phyloP scores from a whole-genome alignment of 2,329 filamentous ascomycete genomes.

The Cyclaneusma minus region DNA sequence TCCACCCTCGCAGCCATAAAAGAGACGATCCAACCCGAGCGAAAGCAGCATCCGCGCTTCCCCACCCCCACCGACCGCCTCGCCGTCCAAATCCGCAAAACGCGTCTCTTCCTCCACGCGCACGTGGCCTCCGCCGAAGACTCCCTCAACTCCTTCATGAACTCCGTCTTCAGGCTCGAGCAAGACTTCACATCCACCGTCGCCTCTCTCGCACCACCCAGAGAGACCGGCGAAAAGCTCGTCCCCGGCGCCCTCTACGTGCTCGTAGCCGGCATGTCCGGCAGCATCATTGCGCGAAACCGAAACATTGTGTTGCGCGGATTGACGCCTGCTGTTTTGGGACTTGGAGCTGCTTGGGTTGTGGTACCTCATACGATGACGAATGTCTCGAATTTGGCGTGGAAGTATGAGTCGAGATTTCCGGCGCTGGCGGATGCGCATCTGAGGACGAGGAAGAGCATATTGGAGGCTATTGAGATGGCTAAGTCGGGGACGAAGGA shows the following conservation, averaged over 20 bases:
- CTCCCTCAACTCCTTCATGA: constrained; percentile 68
- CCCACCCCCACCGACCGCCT: constrained; percentile 84
- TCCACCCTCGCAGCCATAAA: constrained; percentile 12
- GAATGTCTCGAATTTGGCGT: constrained; percentile 74
- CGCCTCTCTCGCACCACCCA: constrained; percentile 72
- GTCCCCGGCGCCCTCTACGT: constrained; percentile 88
- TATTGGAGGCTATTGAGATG: constrained; percentile 51
- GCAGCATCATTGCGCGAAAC: constrained; percentile 79
- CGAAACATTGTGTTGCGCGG: constrained; percentile 71
- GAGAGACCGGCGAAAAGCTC: constrained; percentile 73
- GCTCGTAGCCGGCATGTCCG: constrained; percentile 86
- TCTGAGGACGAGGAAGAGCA: constrained; percentile 48
- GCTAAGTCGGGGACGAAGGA: constrained; percentile 60
- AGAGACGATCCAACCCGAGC: constrained; percentile 16
- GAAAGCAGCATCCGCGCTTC: constrained; percentile 21
- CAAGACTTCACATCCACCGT: constrained; percentile 80
- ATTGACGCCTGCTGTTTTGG: constrained; percentile 62
- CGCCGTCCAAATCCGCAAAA: constrained; percentile 64
- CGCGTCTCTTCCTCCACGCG: constrained; percentile 65
- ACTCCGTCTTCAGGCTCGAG: constrained; percentile 71
- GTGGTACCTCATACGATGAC: constrained; percentile 79
- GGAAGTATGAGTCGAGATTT: constrained; percentile 85
- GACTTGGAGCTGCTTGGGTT: constrained; percentile 67
- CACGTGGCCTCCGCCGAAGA: constrained; percentile 64
- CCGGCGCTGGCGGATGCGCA: constrained; percentile 75